phyloP scores from a whole-genome alignment of 2,329 filamentous ascomycete genomes.

The Beauveria sp. region DNA sequence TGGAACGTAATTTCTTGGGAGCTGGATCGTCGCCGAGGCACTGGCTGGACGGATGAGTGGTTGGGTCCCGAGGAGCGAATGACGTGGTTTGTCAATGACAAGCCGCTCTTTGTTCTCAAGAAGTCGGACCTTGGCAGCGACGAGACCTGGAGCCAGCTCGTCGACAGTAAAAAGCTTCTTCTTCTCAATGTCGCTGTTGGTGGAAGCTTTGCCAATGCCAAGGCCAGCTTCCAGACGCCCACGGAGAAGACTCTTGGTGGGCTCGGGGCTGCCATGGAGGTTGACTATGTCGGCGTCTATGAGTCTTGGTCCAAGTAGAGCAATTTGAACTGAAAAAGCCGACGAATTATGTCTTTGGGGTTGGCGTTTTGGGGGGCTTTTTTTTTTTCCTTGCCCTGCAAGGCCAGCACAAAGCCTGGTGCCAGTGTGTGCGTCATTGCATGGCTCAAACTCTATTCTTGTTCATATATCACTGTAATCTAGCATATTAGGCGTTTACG shows the following conservation, averaged over 20 bases:
- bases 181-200: conserved; percentile 34
- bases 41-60: background rate
- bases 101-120: conserved; percentile 19
- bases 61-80: conserved; percentile 24
- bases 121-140: conserved; percentile 20
- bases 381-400: background rate
- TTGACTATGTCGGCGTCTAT: conserved; percentile 33
- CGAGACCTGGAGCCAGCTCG: conserved; percentile 24
- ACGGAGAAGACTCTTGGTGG: conserved; percentile 26
- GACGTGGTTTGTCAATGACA: conserved; percentile 28
- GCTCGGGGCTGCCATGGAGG: conserved; percentile 26
- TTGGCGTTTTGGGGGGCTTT: background rate
- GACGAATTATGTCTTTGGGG: background rate
- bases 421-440: background rate
- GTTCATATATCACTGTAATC: background rate
- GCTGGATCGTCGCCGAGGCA: conserved; percentile 23
- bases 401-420: background rate
- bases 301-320: background rate
- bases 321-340: background rate
- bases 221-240: conserved; percentile 26
- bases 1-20: conserved; percentile 28
- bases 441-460: background rate
- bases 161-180: conserved; percentile 25
- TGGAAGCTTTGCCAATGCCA: conserved; percentile 28
- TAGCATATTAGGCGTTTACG: background rate